A percentile compares a stretch with the other conserved stretches of the same genome.
phyloP scores from a whole-genome alignment of 768 basidiomycete species.

The Russula earlei region DNA sequence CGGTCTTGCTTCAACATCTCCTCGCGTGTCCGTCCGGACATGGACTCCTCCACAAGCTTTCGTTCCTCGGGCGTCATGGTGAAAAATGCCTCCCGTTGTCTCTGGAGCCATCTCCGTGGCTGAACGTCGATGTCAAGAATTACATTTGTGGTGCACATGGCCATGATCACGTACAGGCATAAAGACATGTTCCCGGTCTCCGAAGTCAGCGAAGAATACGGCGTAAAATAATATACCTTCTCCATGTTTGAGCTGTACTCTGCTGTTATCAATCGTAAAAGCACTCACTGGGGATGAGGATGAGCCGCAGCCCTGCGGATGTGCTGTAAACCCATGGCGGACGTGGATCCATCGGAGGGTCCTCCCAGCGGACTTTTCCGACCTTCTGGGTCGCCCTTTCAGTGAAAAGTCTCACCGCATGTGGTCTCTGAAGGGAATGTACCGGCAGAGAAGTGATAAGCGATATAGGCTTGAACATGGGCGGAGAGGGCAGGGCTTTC shows the following conservation, averaged over 20 bases:
- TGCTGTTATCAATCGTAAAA: background rate
- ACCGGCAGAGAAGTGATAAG: background rate
- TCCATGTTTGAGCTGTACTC: background rate
- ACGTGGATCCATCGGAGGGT: slow-evolving; percentile 35
- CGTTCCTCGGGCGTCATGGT: slow-evolving; percentile 52
- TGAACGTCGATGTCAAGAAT: slow-evolving; percentile 22
- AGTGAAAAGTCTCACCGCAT: background rate
- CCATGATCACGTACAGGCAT: slow-evolving; percentile 18
- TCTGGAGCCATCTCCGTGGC: slow-evolving; percentile 50
- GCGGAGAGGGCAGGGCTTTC: background rate
- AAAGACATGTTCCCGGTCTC: slow-evolving; percentile 22
- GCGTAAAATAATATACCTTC: slow-evolving; percentile 18
- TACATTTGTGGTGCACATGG: background rate
- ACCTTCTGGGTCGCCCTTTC: background rate
- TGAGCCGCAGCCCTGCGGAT: slow-evolving; percentile 4
- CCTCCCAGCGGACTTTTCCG: slow-evolving; percentile 2
- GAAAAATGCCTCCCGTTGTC: slow-evolving; percentile 43
- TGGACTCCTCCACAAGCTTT: slow-evolving; percentile 25
- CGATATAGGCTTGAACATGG: slow-evolving; percentile 8
- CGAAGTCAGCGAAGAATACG: slow-evolving; percentile 22
- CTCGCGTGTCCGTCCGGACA: background rate
- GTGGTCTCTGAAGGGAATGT: background rate
- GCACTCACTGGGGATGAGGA: slow-evolving; percentile 18
- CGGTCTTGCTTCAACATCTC: background rate
- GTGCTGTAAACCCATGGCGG: slow-evolving; percentile 48